Base-by-base conservation (phyloP, 169 alveolate species). In the Eimeria nieschulzi region DNA sequence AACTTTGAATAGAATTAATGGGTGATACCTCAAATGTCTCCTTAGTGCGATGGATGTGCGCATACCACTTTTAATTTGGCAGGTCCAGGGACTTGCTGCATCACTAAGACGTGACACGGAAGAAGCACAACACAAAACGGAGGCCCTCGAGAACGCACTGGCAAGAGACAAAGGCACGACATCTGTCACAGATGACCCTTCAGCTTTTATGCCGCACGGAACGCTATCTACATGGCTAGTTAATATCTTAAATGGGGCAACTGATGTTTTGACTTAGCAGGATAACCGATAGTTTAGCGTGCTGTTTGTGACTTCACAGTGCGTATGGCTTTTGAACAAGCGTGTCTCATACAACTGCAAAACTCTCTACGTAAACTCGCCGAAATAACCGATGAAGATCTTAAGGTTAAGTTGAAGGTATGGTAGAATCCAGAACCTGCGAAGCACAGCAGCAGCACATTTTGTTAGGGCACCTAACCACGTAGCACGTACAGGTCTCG, bases 241-340 rank as follows among this genome's bases (percentile, higher is more conserved):
- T 15, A 21, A 25, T n/a, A 15, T 21, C 26, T 21, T 15, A 12
- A n/a, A 66, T 66, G 8, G 33, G 25, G n/a, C 12, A 9, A 13
- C 9, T 13, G n/a, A 13, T 19, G 33, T 19, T 33, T 3, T 33
- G 6, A 33, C 46, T 33, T 33, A 3, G 46, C 46, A 3, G 46
- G 46, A 33, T 0, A 3, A 33, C 46, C 46, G 46, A 33, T 33
- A 33, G 46, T 33, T 33, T 3, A 33, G 46, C 46, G 46, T 33
- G 46, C 46, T 33, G 46, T 0, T 33, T 33, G 46, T 59, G 68
- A 12, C 23, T 19, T 51, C 19, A 51, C 85, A 76, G 85, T 76
- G 71, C 70, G 85, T 9, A 33, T 76, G 70, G 51, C 51, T n/a
- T 76, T 76, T 76, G 85, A 76, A n/a, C 51, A 76, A 53, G 85